These are phyloP conservation scores for Helichrysum umbraculigerum DNA, from an alignment of 129 eudicot species.

Conservation along the genomic window DNA sequence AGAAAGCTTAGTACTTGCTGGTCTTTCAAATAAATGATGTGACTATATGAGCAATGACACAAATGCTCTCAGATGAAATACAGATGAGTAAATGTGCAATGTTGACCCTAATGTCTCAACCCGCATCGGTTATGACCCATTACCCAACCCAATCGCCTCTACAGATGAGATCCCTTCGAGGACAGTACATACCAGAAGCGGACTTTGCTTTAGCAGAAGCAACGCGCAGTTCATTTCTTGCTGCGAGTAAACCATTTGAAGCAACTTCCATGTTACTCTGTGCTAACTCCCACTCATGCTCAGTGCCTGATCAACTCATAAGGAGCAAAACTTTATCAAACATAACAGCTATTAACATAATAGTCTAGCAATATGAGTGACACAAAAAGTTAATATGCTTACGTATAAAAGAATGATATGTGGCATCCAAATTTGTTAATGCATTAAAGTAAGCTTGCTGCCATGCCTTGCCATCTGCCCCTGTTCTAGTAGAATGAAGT, in stretches of 20 bases:
- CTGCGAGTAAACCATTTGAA: constrained; percentile 69
- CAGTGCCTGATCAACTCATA: constrained; percentile 60
- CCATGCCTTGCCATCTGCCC: constrained; percentile 82
- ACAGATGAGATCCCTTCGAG: neutral
- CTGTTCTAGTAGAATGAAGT: constrained; percentile 40
- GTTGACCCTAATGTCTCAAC: neutral
- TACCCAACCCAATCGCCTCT: neutral
- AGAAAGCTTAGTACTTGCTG: constrained; percentile 1
- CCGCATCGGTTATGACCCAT: neutral
- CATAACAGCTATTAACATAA: neutral
- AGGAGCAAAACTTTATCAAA: constrained; percentile 16
- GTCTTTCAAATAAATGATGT: constrained; percentile 2
- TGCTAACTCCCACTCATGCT: constrained; percentile 89
- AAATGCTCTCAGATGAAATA: neutral
- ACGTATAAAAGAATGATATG: constrained; percentile 87
- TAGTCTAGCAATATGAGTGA: constrained; percentile 9
- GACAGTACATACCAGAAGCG: constrained; percentile 62
- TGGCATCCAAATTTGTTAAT: constrained; percentile 69
- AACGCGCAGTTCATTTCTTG: constrained; percentile 70
- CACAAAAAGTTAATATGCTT: constrained; percentile 34
- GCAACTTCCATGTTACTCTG: constrained; percentile 88
- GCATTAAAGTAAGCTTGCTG: constrained; percentile 80
- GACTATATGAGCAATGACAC: constrained; percentile 1
- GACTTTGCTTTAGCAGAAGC: constrained; percentile 82
- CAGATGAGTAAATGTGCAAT: neutral